Conservation (phyloP, 2,329 filamentous ascomycete species). For the Botrytis fabae region DNA sequence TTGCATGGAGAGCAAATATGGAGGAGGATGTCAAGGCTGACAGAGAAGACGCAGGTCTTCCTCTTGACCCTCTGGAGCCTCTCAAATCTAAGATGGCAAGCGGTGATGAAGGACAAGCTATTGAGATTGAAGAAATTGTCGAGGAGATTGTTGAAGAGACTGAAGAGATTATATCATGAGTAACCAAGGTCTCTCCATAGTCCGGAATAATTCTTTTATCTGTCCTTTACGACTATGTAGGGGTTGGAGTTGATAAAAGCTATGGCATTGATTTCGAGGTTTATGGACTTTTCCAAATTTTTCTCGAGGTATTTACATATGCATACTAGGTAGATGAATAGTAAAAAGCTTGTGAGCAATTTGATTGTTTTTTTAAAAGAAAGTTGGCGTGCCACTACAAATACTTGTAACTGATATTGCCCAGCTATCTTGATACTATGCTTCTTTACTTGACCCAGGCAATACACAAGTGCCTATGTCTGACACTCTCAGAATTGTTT, state of each 20-base stretch:
- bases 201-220: conserved; percentile 8
- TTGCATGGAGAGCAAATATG: conserved; percentile 74
- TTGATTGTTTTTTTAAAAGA: not conserved
- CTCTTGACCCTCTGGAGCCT: conserved; percentile 63
- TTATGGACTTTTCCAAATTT: conserved; percentile 13
- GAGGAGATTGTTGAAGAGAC: conserved; percentile 80
- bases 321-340: conserved; percentile 23
- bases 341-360: conserved; percentile 13
- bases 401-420: not conserved
- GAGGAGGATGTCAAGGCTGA: conserved; percentile 73
- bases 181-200: not conserved
- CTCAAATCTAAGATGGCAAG: conserved; percentile 57
- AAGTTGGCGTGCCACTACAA: not conserved
- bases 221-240: conserved; percentile 22
- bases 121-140: conserved; percentile 84
- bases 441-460: not conserved
- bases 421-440: not conserved
- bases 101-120: conserved; percentile 59
- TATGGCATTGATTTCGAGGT: conserved; percentile 22
- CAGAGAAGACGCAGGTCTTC: conserved; percentile 64
- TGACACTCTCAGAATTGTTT: not conserved
- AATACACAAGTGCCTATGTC: not conserved
- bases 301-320: conserved; percentile 19
- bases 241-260: conserved; percentile 25
- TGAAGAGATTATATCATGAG: conserved; percentile 65